Base-by-base conservation (phyloP, 371 early-diverging fungal genomes). In the Polyrhizophydium stewartii region DNA sequence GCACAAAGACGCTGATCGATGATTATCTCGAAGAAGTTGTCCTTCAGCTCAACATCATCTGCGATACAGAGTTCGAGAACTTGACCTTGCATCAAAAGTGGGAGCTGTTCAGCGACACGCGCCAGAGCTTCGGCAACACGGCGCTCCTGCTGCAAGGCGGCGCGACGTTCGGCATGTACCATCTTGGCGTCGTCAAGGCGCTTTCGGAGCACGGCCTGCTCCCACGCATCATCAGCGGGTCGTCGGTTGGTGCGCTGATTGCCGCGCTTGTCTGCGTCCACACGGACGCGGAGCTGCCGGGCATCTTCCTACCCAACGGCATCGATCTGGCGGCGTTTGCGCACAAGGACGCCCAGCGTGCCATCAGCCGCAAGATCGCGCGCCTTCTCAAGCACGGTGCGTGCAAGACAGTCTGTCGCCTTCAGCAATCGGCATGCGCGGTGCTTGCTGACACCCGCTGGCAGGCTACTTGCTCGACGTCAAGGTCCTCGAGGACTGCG, bases 71-170 rank as follows among this genome's bases (percentile, higher is more conserved):
- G 9, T 57, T 62, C 21, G 59, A 63, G 28, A 55, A 27, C 32
- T 21, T 59, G 21, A 31, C 46, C 5, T 10, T 33, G 38, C 38
- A 60, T 0, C 52, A 80, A 19, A 88, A 89, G 72, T 79, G 86
- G 55, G 90, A 88, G 37, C 87, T 93, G 60, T 89, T 93, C 63
- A 83, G 83, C 55, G 88, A 91, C 51, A 83, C 86, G 1, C 79
- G 87, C 38, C 87, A 90, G 58, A 84, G 90, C 50, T 91, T 88
- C 73, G 95, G 95, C 1, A 78, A 90, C 33, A 93, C 91, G 0
- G 93, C 95, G 0, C 70, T 94, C 46, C 72, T 93, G 41, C 74
- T 94, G 19, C 86, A 89, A 53, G 95, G 95, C 22, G 93, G 93
- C 13, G 91, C 91, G 0, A 87, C 90, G 22, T 81, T 92, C 67